Evolutionary conservation across 2,329 filamentous ascomycete species (phyloP), one percentile per base, ranked within the genome.

Genomic region (Penicillium sp.): DNA sequence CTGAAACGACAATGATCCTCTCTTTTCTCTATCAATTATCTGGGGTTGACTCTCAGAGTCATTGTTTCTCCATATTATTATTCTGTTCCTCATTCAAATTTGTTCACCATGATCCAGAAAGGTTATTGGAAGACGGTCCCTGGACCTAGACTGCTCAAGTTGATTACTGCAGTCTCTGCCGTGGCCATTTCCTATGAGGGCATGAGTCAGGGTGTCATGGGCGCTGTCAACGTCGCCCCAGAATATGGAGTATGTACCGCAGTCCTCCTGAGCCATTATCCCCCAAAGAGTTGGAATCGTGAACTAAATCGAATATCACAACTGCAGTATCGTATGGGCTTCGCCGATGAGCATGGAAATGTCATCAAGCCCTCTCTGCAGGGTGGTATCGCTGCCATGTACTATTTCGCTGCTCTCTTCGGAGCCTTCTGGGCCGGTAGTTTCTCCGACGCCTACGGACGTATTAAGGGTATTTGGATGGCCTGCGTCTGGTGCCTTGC

Each of bases 361-460:
- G 50, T 68, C 36, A 69, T 76, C 16, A 72, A 67, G 71, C 41
- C 69, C 68, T 18, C 60, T 74, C 3, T 76, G 4, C 75, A 78
- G 56, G 76, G 75, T 35, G 75, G 75, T 31, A 78, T 78, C 33
- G 70, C 75, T 19, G 63, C 70, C 2, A 72, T 79, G 36, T 79
- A 78, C 66, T 78, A 78, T 59, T 43, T 59, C 7, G 68, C 64
- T 6, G 50, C 63, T 33, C 50, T 67, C n/a, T 31, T 66, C 41
- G 68, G 68, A 50, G 54, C 43, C n/a, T 69, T 58, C 57, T 66
- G 50, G 63, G 59, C 35, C 44, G 66, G 60, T 56, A 54, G 58
- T 46, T 64, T 57, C 55, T 55, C 56, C 44, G 66, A 70, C 55
- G 53, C 33, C 31, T 59, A 67, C 36, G 68, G 68, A 13, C 61